A percentile compares a stretch with the other conserved stretches of the same genome.
Evolutionary conservation across 1,284 basidiomycete genomes (phyloP).

Genomic region (Puccinia brachypodii): DNA sequence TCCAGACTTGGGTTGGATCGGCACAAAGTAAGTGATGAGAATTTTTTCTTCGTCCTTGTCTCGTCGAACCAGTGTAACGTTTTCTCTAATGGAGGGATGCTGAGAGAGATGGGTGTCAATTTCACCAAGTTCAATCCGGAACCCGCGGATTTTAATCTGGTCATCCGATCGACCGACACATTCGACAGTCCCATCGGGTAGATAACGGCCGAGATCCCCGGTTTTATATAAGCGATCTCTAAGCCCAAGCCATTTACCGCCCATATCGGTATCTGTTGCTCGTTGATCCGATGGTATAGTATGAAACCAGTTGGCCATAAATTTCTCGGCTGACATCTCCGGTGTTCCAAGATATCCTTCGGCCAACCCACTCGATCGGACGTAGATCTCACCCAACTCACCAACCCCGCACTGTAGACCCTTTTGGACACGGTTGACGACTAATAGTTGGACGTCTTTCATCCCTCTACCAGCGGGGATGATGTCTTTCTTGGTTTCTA

Average conservation of each 20-base stretch:
- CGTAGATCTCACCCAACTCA: conserved; percentile 98
- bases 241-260: conserved; percentile 83
- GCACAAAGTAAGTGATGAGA: conserved; percentile 97
- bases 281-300: conserved; percentile 58
- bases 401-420: conserved; percentile 88
- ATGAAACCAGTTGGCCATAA: conserved; percentile 85
- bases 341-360: conserved; percentile 85
- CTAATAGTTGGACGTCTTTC: conserved; percentile 95
- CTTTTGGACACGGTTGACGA: conserved; percentile 90
- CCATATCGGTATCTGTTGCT: conserved; percentile 62
- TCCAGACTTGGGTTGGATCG: conserved; percentile 62
- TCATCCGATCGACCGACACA: conserved; percentile 98
- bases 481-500: conserved; percentile 93
- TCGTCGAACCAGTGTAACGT: conserved; percentile 91
- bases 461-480: conserved; percentile 98
- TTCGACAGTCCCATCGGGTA: conserved; percentile 90
- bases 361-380: conserved; percentile 90
- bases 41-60: conserved; percentile 99
- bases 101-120: conserved; percentile 95
- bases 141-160: conserved; percentile 99
- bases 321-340: conserved; percentile 83
- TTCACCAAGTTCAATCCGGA: conserved; percentile 97
- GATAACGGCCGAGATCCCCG: conserved; percentile 92
- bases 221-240: conserved; percentile 97
- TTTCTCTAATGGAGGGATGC: conserved; percentile 90